Base-by-base conservation (phyloP, 768 basidiomycete species). In the Nidularia sp. region DNA sequence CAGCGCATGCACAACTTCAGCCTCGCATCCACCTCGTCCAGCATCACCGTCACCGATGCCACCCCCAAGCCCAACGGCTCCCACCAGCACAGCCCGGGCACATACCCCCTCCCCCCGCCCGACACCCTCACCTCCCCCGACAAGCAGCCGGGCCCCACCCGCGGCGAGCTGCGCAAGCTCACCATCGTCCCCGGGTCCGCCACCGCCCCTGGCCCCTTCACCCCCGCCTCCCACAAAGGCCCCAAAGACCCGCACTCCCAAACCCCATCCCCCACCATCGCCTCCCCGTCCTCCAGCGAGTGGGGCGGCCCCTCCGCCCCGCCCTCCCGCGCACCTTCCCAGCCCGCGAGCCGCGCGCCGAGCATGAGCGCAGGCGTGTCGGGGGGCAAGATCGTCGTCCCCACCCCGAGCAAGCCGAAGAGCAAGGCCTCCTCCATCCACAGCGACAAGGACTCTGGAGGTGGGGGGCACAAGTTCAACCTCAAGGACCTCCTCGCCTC, bases 401-500 rank as follows among this genome's bases (percentile, higher is more conserved):
- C 51, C 22, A 58, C 61, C 5, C 34, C 61, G 50, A 45, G 55
- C 33, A 64, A 60, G 31, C 41, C 44, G 55, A 9, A 51, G 62
- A 62, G 64, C 53, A 78, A 72, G 57, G 39, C 35, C 34, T 15
- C 62, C 76, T 68, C 79, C 62, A 53, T 85, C 57, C 67, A 78
- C 66, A 72, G 80, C 12, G 82, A 85, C 51, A 81, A 69, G 54
- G 66, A 83, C 42, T 25, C 25, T 3, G 25, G 25, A 3, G 74
- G 72, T 4, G 75, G 79, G 35, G 74, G 74, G 45, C 86, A 88
- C 64, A 89, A 84, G 69, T 94, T 94, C 71, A 88, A 78, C 41
- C 80, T 97, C 60, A 94, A 89, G 52, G 79, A 94, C 64, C 79
- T 97, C 29, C 78, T 95, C 53, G 75, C 75, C 22, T 74, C 72